A percentile compares a stretch with the other conserved stretches of the same genome.
These are phyloP conservation scores for Gossypium sturtianum DNA, from an alignment of 345 rosid genomes.

Conservation along the genomic window DNA sequence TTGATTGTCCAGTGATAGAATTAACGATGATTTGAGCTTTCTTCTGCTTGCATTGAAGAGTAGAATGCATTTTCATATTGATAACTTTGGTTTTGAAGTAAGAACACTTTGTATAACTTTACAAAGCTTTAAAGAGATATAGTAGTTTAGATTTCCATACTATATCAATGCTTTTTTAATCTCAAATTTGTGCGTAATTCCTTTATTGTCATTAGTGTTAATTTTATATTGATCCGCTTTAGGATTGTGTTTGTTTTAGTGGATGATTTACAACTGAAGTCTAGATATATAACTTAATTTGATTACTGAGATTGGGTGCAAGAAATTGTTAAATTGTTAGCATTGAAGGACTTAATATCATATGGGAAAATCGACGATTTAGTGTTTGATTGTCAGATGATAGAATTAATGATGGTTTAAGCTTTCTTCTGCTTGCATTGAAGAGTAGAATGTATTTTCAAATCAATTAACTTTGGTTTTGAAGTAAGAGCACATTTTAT, in stretches of 20 bases:
- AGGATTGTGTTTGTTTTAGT: neutral
- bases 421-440: neutral
- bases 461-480: neutral
- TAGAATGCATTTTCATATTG: neutral
- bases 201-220: neutral
- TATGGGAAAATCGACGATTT: neutral
- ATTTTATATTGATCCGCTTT: neutral
- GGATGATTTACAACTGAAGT: neutral
- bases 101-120: neutral
- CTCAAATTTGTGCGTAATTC: neutral
- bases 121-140: neutral
- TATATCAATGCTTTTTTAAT: neutral
- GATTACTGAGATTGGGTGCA: neutral
- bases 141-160: neutral
- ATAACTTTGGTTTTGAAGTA: neutral
- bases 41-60: neutral
- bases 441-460: neutral
- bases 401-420: neutral
- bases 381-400: neutral
- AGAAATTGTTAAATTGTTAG: neutral
- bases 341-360: neutral
- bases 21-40: neutral
- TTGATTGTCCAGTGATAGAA: neutral
- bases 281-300: neutral
- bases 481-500: neutral